Conservation (phyloP, 2,329 filamentous ascomycete species). For the Aspergillus neoniger region DNA sequence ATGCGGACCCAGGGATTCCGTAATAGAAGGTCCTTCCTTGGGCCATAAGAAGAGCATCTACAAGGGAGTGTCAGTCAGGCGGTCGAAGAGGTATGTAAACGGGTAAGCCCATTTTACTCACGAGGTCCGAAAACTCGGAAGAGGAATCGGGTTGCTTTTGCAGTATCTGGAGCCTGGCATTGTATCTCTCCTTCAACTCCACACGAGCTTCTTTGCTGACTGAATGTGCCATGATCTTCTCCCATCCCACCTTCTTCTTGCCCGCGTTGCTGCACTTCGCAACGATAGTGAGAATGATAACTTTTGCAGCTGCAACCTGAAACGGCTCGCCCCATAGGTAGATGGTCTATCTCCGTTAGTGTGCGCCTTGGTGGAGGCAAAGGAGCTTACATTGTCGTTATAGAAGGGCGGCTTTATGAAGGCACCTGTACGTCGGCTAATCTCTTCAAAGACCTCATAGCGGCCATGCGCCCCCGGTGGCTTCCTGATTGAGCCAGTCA, state of each 20-base stretch:
- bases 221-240: conserved; percentile 29
- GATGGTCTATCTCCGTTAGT: conserved; percentile 23
- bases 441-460: conserved; percentile 30
- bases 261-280: conserved; percentile 18
- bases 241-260: conserved; percentile 25
- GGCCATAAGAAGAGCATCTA: conserved; percentile 51
- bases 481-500: conserved; percentile 4
- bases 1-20: conserved; percentile 43
- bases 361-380: neutral
- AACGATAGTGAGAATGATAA: conserved; percentile 23
- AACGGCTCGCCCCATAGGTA: conserved; percentile 29
- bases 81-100: neutral
- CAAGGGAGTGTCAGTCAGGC: neutral
- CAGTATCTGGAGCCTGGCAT: conserved; percentile 26
- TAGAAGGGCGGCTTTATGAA: conserved; percentile 30
- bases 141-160: conserved; percentile 28
- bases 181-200: conserved; percentile 26
- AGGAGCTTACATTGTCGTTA: conserved; percentile 24
- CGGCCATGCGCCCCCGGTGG: conserved; percentile 11
- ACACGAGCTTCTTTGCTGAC: conserved; percentile 27
- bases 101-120: conserved; percentile 14
- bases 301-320: conserved; percentile 27
- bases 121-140: conserved; percentile 28
- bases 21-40: conserved; percentile 41
- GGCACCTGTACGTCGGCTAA: conserved; percentile 29